Percentiles rank a stretch among this genome's conserved stretches.
These are phyloP conservation scores for Nicotiana tabacum DNA, from an alignment of 257 asterid species.

Conservation along the genomic window DNA sequence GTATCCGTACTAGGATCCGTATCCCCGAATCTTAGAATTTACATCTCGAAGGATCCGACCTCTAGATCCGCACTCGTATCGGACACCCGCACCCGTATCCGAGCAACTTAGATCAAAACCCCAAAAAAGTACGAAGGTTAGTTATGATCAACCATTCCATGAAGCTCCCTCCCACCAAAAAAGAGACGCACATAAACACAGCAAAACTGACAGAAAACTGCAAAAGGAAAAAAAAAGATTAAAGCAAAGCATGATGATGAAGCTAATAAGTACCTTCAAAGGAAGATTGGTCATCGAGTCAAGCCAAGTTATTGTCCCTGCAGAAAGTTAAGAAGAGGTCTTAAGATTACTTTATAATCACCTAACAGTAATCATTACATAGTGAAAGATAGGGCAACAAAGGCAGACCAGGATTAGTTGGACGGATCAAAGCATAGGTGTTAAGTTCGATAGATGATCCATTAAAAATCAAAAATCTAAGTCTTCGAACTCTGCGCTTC, in stretches of 20 bases:
- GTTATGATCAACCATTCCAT: neutral
- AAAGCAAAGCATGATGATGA: neutral
- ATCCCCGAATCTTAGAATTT: too few species aligned
- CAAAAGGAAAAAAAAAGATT: neutral
- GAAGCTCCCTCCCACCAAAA: neutral
- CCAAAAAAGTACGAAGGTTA: neutral
- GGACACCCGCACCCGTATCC: too few species aligned
- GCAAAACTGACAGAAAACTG: neutral
- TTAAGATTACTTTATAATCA: neutral
- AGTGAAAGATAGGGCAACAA: neutral
- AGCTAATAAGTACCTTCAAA: slow-evolving; percentile 44
- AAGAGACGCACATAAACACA: neutral
- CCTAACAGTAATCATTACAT: neutral
- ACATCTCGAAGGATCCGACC: too few species aligned
- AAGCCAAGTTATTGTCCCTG: slow-evolving; percentile 89
- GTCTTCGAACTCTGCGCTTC: slow-evolving; percentile 89
- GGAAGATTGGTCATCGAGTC: slow-evolving; percentile 90
- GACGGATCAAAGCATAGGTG: slow-evolving; percentile 89
- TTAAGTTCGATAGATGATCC: slow-evolving; percentile 72
- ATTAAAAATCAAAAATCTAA: slow-evolving; percentile 58
- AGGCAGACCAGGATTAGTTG: slow-evolving; percentile 74
- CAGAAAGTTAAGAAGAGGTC: slow-evolving; percentile 13
- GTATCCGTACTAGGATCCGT: too few species aligned
- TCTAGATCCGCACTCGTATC: too few species aligned
- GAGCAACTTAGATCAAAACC: too few species aligned